Base-by-base conservation (phyloP, 2,329 filamentous ascomycete species). In the Stagonosporopsis vannaccii region DNA sequence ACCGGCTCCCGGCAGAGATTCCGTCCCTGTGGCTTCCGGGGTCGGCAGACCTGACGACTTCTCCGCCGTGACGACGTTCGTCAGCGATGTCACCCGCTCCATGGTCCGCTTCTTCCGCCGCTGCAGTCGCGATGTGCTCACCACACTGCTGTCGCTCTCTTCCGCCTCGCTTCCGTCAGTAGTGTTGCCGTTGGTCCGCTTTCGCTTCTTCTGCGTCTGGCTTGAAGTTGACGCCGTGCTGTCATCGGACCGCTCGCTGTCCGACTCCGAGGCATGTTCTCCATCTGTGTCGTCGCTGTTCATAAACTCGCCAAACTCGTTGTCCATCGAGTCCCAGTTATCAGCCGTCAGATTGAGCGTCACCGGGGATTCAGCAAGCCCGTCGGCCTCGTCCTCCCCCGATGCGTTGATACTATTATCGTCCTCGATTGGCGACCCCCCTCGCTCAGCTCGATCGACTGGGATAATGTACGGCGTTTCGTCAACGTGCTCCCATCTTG, bases 381-480 rank as follows among this genome's bases (percentile, higher is more conserved):
- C 69, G 6, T 73, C 76, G 23, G 66, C 71, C 5, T 70, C 75
- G 45, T 75, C 73, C 65, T 77, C 62, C 46, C 75, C 75, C 7
- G 74, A 74, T 2, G 76, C 68, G 56, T 77, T 70, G 33, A 75
- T 76, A 33, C 78, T 79, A 23, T 80, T 79, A 23, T 80, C 76
- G 7, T 77, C 75, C 23, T 75, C 75, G 22, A 78, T 67, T 6
- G 76, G 75, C 19, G 73, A 74, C 7, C 63, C 69, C 7, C 68
- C 63, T 22, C 67, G 69, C 39, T 92, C 89, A 17, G 87, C 85
- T 0, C 89, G 86, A 47, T 92, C 87, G 2, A 92, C 83, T n/a
- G 89, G 82, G 42, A 96, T 83, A n/a, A 90, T 80, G 69, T 94
- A 97, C 0, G 89, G 88, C 2, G 82, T 82, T 73, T 97, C 93